Conservation (phyloP, 495 filamentous ascomycete species). For the Rhypophila decipiens region DNA sequence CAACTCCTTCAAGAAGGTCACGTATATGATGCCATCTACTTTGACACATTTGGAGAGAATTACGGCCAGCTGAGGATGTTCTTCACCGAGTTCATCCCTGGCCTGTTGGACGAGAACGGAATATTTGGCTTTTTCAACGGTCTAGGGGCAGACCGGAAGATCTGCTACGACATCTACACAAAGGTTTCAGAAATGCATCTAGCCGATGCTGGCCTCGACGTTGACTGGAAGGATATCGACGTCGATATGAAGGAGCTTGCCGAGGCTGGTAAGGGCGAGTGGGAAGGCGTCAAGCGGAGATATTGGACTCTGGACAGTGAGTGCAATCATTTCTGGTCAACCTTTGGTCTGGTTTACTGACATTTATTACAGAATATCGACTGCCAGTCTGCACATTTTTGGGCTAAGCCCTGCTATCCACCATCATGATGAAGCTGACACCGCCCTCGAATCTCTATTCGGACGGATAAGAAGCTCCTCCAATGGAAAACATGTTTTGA, state of each 20-base stretch:
- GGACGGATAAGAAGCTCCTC: background rate
- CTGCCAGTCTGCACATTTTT: constrained; percentile 53
- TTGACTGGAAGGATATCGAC: constrained; percentile 71
- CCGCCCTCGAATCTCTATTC: background rate
- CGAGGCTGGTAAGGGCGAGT: constrained; percentile 54
- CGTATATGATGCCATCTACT: constrained; percentile 89
- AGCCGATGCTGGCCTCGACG: constrained; percentile 83
- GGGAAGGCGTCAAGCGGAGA: constrained; percentile 77
- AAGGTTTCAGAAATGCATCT: constrained; percentile 91
- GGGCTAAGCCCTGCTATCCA: constrained; percentile 32
- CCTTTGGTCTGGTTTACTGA: constrained; percentile 6
- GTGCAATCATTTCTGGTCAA: constrained; percentile 10
- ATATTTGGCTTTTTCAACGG: constrained; percentile 94
- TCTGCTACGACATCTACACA: constrained; percentile 93
- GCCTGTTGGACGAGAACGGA: constrained; percentile 64
- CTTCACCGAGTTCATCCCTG: constrained; percentile 81
- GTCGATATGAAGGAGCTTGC: constrained; percentile 54
- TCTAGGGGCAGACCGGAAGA: constrained; percentile 81
- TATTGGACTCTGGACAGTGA: constrained; percentile 80
- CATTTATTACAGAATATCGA: constrained; percentile 33
- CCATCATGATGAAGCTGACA: background rate
- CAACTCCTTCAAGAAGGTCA: constrained; percentile 60
- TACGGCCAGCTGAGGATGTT: constrained; percentile 81
- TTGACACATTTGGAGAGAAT: constrained; percentile 94
- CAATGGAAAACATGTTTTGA: background rate